phyloP scores from a whole-genome alignment of 2,329 filamentous ascomycete species.

The Botrytis hyacinthi region DNA sequence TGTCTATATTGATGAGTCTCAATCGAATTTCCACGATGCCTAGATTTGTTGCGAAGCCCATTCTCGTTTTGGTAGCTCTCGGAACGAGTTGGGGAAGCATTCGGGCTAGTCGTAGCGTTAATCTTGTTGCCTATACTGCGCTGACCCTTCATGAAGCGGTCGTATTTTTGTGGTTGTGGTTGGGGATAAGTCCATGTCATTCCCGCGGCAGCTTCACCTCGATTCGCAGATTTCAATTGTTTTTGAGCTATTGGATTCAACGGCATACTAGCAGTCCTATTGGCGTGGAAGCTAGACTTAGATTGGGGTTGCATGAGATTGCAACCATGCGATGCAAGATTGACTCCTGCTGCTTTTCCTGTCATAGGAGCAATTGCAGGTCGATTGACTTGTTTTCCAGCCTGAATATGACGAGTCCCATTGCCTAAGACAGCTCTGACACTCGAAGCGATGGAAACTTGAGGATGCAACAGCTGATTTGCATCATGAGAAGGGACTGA shows the following conservation, averaged over 20 bases:
- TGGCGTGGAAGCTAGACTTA: not conserved
- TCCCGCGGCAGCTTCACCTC: not conserved
- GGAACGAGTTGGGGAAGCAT: not conserved
- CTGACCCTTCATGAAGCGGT: constrained; percentile 10
- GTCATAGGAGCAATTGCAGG: not conserved
- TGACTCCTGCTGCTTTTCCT: not conserved
- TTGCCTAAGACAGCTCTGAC: not conserved
- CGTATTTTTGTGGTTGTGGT: not conserved
- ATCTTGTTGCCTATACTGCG: not conserved
- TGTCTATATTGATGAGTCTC: not conserved
- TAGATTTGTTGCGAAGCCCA: not conserved
- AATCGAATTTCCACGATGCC: not conserved
- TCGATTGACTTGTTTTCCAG: not conserved
- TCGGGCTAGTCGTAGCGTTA: not conserved
- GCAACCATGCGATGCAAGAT: not conserved
- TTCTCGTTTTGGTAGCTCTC: constrained; percentile 2
- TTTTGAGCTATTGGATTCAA: not conserved
- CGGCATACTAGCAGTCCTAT: constrained; percentile 4
- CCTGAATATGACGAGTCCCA: not conserved
- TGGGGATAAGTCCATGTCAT: not conserved
- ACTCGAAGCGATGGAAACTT: not conserved
- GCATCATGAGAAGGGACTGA: not conserved
- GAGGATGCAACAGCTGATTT: not conserved
- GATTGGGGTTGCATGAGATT: not conserved
- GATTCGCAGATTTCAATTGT: not conserved